These are phyloP conservation scores for Crithidia sp. DNA, from an alignment of 208 protist species.

Conservation along the genomic window DNA sequence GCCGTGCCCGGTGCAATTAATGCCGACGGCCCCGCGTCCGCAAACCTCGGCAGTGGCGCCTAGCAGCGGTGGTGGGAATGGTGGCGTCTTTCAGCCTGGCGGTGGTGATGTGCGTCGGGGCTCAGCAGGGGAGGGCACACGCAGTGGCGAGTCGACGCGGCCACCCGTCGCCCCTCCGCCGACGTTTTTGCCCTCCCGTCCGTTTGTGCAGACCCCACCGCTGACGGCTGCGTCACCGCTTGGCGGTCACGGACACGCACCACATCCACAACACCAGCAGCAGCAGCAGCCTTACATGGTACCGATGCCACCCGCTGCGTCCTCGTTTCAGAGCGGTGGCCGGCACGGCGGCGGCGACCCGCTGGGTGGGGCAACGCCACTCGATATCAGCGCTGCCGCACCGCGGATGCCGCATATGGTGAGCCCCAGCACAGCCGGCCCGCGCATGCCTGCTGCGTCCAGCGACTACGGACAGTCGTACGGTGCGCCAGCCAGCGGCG, in stretches of 20 bases:
- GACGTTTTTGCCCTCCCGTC: conserved; percentile 16
- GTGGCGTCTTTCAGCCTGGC: conserved; percentile 12
- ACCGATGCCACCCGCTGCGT: conserved; percentile 13
- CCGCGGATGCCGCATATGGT: not conserved
- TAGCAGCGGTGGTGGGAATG: not conserved
- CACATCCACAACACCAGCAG: conserved; percentile 1
- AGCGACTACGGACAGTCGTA: conserved; percentile 9
- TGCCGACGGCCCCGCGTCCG: not conserved
- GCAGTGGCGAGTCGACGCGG: conserved; percentile 19
- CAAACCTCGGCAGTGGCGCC: not conserved
- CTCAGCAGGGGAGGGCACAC: conserved; percentile 7
- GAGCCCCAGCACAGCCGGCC: conserved; percentile 12
- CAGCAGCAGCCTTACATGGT: conserved; percentile 29
- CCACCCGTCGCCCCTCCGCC: conserved; percentile 12
- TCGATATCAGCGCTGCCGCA: not conserved
- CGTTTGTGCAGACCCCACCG: conserved; percentile 13
- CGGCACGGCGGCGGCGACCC: conserved; percentile 4
- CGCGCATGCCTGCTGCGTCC: conserved; percentile 17
- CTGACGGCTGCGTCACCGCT: not conserved
- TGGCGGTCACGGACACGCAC: not conserved
- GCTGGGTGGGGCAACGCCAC: conserved; percentile 5
- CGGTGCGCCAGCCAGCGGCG: not conserved
- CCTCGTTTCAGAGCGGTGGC: not conserved
- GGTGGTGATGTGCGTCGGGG: conserved; percentile 22
- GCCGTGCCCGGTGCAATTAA: not conserved